Evolutionary conservation across 768 basidiomycete species (phyloP).

Genomic region (Russula foetens): DNA sequence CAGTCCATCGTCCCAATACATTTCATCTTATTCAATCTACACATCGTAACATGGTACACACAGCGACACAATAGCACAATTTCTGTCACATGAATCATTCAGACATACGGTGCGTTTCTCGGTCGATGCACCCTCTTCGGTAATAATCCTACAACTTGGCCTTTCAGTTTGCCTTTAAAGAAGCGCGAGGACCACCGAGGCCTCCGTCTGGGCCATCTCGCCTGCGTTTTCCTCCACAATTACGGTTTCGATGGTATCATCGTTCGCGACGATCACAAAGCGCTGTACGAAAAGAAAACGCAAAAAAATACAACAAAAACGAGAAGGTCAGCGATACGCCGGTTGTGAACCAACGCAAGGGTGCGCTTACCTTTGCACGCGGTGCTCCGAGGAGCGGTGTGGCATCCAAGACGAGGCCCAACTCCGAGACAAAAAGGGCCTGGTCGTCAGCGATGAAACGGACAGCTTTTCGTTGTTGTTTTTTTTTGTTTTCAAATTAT

Average conservation of each 20-base stretch:
- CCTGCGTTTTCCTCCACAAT: slow-evolving; percentile 35
- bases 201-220: slow-evolving; percentile 35
- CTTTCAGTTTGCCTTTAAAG: slow-evolving; percentile 19
- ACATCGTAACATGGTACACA: too few species aligned
- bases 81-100: too few species aligned
- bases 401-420: slow-evolving; percentile 41
- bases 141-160: not conserved
- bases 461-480: slow-evolving; percentile 21
- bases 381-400: slow-evolving; percentile 54
- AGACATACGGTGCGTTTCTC: too few species aligned
- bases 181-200: slow-evolving; percentile 33
- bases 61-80: too few species aligned
- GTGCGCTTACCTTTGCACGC: slow-evolving; percentile 50
- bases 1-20: too few species aligned
- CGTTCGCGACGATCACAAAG: slow-evolving; percentile 58
- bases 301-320: not conserved
- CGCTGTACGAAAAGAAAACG: slow-evolving; percentile 30
- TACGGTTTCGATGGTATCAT: slow-evolving; percentile 58
- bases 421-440: slow-evolving; percentile 34
- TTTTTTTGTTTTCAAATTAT: too few species aligned
- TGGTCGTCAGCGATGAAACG: slow-evolving; percentile 49
- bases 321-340: not conserved
- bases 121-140: not conserved
- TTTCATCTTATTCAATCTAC: too few species aligned
- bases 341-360: not conserved